Conservation (phyloP, 495 filamentous ascomycete species). For the Rhypophila decipiens region DNA sequence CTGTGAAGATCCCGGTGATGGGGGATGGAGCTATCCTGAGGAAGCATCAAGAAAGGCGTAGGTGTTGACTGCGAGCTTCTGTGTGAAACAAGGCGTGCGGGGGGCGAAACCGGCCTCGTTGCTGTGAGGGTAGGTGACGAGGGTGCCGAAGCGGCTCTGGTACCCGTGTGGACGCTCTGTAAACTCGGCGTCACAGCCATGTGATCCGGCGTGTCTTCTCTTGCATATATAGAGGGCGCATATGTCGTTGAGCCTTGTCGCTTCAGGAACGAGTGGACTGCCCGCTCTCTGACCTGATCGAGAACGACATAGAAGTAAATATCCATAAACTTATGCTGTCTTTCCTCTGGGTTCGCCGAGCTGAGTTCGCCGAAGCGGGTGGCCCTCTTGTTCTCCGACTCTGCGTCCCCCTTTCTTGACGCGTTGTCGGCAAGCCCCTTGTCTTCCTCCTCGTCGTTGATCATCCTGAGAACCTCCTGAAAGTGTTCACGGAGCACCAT, state of each 20-base stretch:
- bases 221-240: conserved; percentile 12
- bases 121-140: not conserved
- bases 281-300: conserved; percentile 20
- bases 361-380: conserved; percentile 26
- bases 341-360: conserved; percentile 30
- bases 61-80: conserved; percentile 12
- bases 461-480: conserved; percentile 28
- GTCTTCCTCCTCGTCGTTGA: conserved; percentile 21
- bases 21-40: not conserved
- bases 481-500: conserved; percentile 32
- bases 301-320: conserved; percentile 36
- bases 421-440: conserved; percentile 8
- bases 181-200: no score
- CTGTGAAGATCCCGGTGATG: not conserved
- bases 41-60: conserved; percentile 8
- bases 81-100: not conserved
- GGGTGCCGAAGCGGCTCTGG: not conserved
- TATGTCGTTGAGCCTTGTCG: conserved; percentile 13
- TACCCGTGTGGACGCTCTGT: conserved; percentile 4
- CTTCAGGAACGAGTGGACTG: conserved; percentile 15
- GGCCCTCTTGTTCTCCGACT: not conserved
- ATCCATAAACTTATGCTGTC: conserved; percentile 35
- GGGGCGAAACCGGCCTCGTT: not conserved
- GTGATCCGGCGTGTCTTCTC: conserved; percentile 8
- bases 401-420: conserved; percentile 6